Conservation (phyloP, 768 basidiomycete genomes). For the Lentinus tigrinus region DNA sequence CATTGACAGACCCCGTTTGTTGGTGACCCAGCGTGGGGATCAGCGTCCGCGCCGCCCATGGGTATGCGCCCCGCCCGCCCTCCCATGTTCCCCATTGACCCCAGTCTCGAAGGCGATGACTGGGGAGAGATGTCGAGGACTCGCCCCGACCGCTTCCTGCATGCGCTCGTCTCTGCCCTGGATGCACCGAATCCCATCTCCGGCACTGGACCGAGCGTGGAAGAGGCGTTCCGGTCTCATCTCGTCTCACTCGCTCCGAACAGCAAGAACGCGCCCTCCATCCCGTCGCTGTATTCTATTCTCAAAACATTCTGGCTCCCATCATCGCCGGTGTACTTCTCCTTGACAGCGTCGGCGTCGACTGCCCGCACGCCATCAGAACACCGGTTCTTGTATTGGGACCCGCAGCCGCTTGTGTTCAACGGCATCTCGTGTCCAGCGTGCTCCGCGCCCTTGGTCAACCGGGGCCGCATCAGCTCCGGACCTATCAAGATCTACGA, state of each 20-base stretch:
- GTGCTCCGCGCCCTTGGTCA: constrained; percentile 58
- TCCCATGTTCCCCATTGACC: constrained; percentile 42
- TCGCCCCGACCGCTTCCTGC: constrained; percentile 57
- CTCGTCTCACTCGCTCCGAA: constrained; percentile 60
- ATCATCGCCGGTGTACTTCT: constrained; percentile 73
- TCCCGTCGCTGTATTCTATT: constrained; percentile 72
- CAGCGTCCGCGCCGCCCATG: constrained; percentile 26
- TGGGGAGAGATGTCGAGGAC: constrained; percentile 62
- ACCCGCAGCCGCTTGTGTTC: constrained; percentile 79
- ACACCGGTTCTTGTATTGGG: constrained; percentile 85
- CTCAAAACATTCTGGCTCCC: constrained; percentile 86
- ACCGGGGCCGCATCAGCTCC: constrained; percentile 69
- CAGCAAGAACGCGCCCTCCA: constrained; percentile 43
- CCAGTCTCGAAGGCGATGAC: constrained; percentile 54
- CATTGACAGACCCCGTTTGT: constrained; percentile 3
- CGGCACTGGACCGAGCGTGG: constrained; percentile 58
- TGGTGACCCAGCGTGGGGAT: constrained; percentile 11
- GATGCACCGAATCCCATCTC: constrained; percentile 64
- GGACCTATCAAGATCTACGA: constrained; percentile 82
- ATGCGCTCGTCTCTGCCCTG: constrained; percentile 54
- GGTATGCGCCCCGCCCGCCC: constrained; percentile 23
- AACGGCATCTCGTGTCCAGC: constrained; percentile 76
- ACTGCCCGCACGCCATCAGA: constrained; percentile 68
- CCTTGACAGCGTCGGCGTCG: constrained; percentile 70
- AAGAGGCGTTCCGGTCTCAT: constrained; percentile 79